phyloP scores from a whole-genome alignment of 495 filamentous ascomycete genomes.

The Glutinoglossum americanum region DNA sequence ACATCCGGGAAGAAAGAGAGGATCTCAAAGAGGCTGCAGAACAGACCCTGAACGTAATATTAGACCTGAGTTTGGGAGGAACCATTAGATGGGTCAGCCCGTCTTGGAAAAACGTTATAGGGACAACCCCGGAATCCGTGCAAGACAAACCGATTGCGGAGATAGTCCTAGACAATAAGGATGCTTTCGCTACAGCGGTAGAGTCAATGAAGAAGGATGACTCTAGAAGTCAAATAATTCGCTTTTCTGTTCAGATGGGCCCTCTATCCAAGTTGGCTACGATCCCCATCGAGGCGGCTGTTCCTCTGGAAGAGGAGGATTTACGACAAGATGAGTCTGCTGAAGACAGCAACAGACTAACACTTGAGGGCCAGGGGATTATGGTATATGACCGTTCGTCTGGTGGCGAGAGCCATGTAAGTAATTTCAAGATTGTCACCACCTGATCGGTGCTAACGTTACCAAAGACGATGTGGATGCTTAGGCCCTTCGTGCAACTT shows the following conservation, averaged over 20 bases:
- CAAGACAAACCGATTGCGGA: conserved; percentile 61
- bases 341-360: conserved; percentile 34
- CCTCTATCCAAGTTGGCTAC: conserved; percentile 45
- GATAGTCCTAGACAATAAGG: conserved; percentile 53
- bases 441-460: conserved; percentile 9
- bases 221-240: conserved; percentile 74
- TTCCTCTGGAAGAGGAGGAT: conserved; percentile 16
- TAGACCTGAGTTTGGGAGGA: conserved; percentile 77
- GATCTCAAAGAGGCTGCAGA: conserved; percentile 90
- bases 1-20: conserved; percentile 62
- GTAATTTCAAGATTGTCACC: conserved; percentile 15
- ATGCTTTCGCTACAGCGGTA: conserved; percentile 58
- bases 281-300: conserved; percentile 15
- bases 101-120: conserved; percentile 89
- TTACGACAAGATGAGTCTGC: background rate
- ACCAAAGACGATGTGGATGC: conserved; percentile 94
- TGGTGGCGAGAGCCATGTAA: conserved; percentile 74
- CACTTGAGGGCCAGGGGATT: conserved; percentile 88
- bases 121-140: conserved; percentile 50
- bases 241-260: conserved; percentile 60
- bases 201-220: conserved; percentile 86
- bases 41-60: conserved; percentile 84
- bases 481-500: conserved; percentile 74
- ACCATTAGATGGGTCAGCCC: conserved; percentile 87
- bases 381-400: conserved; percentile 86